Evolutionary conservation across 2,329 filamentous ascomycete genomes (phyloP), one percentile per base, ranked within the genome.

Genomic region (Epichloe typhina): DNA sequence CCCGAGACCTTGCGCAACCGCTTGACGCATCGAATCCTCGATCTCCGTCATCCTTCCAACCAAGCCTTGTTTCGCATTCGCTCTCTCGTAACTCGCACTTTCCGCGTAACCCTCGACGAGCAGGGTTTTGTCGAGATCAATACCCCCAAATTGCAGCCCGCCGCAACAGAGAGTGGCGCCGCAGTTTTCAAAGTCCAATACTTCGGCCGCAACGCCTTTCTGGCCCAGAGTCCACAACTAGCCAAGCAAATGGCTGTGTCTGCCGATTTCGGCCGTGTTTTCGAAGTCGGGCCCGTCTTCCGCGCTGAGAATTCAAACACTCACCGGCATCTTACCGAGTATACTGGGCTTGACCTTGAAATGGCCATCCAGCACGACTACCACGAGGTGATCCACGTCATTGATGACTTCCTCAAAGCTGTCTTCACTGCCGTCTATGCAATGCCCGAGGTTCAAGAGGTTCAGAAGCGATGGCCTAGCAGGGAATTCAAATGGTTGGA

Each of bases 231-330:
- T 54, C 90, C 90, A 6, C 90, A 96, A 66, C 68, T 96, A 56
- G 86, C 88, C 49, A 96, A 96, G 70, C 90, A 96, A 67, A 91
- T 95, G 86, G 80, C 82, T 48, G 88, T 96, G 40, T 87, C 88
- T 5, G 84, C 89, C 31, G 90, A 96, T 64, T 93, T 95, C 63
- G 84, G 84, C 52, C 82, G 83, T 47, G 90, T 96, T 6, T 96
- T 91, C 61, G 90, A 96, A 58, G 63, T 74, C 50, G 64, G 70
- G 52, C 64, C 58, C 5, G 89, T 96, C 6, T 96, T 96, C 75
- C 82, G 90, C 58, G 90, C 90, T 0, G 90, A 96, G 65, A 94
- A 96, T 71, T 94, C 87, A 62, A 96, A 96, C 66, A 96, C 90
- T 0, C 90, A 95, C 62, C 83, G 90, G 38, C 90, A 96, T 65